These are phyloP conservation scores for Fusarium drepaniforme DNA, from an alignment of 2,329 filamentous ascomycete species.

Conservation along the genomic window DNA sequence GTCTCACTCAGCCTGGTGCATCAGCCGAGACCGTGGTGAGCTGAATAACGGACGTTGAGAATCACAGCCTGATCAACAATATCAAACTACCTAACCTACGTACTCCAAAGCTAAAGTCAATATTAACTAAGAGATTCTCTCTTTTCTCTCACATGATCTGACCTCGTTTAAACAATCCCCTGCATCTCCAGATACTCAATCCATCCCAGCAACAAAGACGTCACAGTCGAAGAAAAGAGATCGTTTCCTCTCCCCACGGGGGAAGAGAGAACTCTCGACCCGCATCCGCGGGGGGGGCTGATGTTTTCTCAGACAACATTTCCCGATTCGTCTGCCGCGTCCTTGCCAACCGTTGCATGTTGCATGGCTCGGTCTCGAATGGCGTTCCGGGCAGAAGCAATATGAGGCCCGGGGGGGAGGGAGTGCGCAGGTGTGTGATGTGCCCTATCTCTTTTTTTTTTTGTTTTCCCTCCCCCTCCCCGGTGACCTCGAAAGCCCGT, in stretches of 20 bases:
- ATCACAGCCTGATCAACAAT: neutral
- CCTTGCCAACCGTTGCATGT: conserved; percentile 24
- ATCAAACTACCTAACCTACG: neutral
- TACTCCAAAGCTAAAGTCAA: neutral
- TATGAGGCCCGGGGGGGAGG: conserved; percentile 14
- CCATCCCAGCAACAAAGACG: neutral
- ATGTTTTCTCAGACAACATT: conserved; percentile 17
- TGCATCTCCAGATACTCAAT: neutral
- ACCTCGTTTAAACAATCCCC: neutral
- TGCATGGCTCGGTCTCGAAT: conserved; percentile 31
- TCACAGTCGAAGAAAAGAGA: neutral
- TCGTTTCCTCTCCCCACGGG: conserved; percentile 30
- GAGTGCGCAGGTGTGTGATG: conserved; percentile 4
- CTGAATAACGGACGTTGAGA: neutral
- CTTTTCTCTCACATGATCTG: neutral
- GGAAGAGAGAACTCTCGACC: conserved; percentile 21
- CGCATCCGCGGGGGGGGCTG: neutral
- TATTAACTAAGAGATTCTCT: neutral
- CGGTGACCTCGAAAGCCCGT: conserved; percentile 27
- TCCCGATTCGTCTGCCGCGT: conserved; percentile 23
- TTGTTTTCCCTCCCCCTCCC: neutral
- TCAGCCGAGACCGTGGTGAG: neutral
- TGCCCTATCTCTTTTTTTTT: neutral
- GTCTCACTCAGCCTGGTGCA: neutral
- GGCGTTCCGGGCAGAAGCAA: conserved; percentile 38